Conservation (phyloP, 257 asterid species). For the Nicotiana otophora region DNA sequence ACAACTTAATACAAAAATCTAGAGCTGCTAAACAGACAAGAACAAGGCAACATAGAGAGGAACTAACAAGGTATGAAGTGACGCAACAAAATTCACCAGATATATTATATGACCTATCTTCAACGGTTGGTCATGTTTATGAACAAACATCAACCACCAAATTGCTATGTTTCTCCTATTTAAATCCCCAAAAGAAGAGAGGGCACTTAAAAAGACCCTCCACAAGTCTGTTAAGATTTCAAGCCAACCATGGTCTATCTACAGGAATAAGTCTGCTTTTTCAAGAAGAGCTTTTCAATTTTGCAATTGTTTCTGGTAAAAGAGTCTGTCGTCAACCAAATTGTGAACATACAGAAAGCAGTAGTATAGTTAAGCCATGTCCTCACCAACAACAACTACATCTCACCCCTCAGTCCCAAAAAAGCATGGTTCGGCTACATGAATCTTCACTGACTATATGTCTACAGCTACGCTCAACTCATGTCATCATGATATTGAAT, state of each 20-base stretch:
- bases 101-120: not conserved
- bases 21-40: not conserved
- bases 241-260: not conserved
- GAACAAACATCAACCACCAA: not conserved
- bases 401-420: no score
- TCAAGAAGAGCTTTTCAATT: not conserved
- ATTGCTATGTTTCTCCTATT: not conserved
- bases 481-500: no score
- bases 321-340: not conserved
- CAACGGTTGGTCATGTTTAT: not conserved
- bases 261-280: not conserved
- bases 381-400: no score
- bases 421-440: no score
- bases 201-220: not conserved
- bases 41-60: not conserved
- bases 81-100: not conserved
- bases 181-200: not conserved
- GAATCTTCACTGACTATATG: no score
- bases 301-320: not conserved
- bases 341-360: not conserved
- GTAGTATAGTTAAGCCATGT: not conserved
- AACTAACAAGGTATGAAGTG: not conserved
- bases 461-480: no score
- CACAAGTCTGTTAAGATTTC: not conserved
- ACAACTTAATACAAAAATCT: not conserved